phyloP scores from a whole-genome alignment of 1,284 basidiomycete species.

The Ustilago cynodontis region DNA sequence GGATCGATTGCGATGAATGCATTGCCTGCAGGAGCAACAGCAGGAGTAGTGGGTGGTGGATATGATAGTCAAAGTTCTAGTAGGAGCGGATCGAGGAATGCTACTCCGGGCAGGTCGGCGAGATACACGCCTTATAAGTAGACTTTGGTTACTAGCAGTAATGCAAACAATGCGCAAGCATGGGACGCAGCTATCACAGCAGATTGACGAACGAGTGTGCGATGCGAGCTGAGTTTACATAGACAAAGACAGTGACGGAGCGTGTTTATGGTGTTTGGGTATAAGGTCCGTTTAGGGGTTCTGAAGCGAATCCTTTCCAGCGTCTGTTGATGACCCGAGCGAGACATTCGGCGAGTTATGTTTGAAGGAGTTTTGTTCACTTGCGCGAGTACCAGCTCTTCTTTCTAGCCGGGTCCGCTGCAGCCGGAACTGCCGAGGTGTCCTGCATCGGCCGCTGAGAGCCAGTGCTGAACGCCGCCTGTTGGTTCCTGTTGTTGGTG shows the following conservation, averaged over 20 bases:
- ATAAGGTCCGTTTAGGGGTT: conserved; percentile 1
- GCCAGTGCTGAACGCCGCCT: conserved; percentile 16
- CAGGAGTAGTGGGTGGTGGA: background rate
- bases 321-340: background rate
- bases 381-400: conserved; percentile 26
- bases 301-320: background rate
- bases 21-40: conserved; percentile 5
- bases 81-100: conserved; percentile 28
- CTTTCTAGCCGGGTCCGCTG: conserved; percentile 11
- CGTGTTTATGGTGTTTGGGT: conserved; percentile 11
- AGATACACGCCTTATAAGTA: conserved; percentile 49
- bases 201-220: conserved; percentile 1
- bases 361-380: background rate
- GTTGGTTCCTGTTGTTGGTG: conserved; percentile 3
- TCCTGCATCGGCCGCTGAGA: conserved; percentile 32
- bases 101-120: conserved; percentile 21
- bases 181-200: background rate
- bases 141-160: background rate
- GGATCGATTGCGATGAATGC: conserved; percentile 18
- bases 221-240: background rate
- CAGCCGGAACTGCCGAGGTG: conserved; percentile 11
- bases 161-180: background rate
- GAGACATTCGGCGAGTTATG: background rate
- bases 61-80: conserved; percentile 17
- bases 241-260: background rate